A percentile compares a stretch with the other conserved stretches of the same genome.
These are phyloP conservation scores for Rutstroemia sp. DNA, from an alignment of 2,329 filamentous ascomycete genomes.

Conservation along the genomic window DNA sequence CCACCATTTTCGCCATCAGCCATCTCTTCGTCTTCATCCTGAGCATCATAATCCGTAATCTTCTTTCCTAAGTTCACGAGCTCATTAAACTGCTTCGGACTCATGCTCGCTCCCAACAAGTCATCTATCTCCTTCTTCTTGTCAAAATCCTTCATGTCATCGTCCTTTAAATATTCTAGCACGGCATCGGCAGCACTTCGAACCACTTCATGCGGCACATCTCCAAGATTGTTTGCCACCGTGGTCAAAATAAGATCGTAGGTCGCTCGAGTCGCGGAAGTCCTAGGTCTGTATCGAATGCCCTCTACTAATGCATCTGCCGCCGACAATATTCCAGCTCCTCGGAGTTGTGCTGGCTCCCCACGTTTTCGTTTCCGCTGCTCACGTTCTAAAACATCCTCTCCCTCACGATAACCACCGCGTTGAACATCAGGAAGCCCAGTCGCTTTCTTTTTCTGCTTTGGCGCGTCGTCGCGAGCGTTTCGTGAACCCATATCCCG, in stretches of 20 bases:
- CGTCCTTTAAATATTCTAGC: constrained; percentile 87
- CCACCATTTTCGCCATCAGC: constrained; percentile 59
- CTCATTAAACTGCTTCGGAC: constrained; percentile 91
- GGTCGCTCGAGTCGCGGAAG: constrained; percentile 81
- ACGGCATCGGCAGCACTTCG: constrained; percentile 90
- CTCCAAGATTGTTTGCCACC: constrained; percentile 80
- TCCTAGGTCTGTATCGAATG: constrained; percentile 84
- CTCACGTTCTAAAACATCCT: constrained; percentile 75
- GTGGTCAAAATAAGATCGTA: constrained; percentile 93
- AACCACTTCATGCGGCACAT: constrained; percentile 86
- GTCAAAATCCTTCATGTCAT: constrained; percentile 92
- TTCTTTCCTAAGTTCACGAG: constrained; percentile 95
- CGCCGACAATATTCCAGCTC: constrained; percentile 72
- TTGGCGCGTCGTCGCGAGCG: constrained; percentile 70
- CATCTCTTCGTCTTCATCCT: constrained; percentile 90
- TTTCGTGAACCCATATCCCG: constrained; percentile 88
- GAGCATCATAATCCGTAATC: constrained; percentile 95
- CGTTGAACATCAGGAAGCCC: constrained; percentile 65
- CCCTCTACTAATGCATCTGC: constrained; percentile 85
- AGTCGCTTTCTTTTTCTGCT: constrained; percentile 64
- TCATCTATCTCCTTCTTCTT: constrained; percentile 98
- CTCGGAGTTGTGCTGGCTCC: constrained; percentile 62
- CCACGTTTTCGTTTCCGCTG: constrained; percentile 78
- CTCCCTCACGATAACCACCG: constrained; percentile 69
- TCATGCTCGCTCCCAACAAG: constrained; percentile 74